Evolutionary conservation across 2,329 filamentous ascomycete genomes (phyloP).

Genomic region (Fusarium sp.): DNA sequence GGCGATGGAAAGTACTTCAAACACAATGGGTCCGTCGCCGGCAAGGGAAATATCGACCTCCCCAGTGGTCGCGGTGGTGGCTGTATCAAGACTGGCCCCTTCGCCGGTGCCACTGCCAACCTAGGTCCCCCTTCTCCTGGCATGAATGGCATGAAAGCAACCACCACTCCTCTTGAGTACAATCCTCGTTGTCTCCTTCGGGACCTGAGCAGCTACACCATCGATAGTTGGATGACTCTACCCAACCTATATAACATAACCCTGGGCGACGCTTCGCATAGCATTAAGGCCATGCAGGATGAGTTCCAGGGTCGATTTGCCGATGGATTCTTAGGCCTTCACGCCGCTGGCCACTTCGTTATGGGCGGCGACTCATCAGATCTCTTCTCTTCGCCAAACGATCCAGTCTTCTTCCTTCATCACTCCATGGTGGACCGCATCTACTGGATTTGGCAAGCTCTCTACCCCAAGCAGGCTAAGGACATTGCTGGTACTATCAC

Average conservation of each 20-base stretch:
- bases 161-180: background rate
- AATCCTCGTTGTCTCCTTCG: conserved; percentile 12
- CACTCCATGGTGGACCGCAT: conserved; percentile 19
- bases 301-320: conserved; percentile 14
- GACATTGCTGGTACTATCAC: conserved; percentile 25
- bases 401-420: conserved; percentile 13
- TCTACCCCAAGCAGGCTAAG: background rate
- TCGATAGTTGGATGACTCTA: conserved; percentile 4
- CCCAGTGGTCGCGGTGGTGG: conserved; percentile 2
- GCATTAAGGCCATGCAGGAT: conserved; percentile 16
- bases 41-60: background rate
- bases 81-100: background rate
- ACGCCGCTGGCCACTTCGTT: conserved; percentile 10
- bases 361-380: conserved; percentile 20
- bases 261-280: background rate
- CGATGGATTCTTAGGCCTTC: conserved; percentile 9
- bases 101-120: conserved; percentile 3
- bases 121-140: conserved; percentile 12
- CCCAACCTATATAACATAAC: conserved; percentile 4
- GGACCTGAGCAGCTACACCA: background rate
- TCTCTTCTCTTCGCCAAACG: conserved; percentile 19
- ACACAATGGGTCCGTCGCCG: conserved; percentile 7
- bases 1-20: conserved; percentile 15
- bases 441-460: conserved; percentile 23
- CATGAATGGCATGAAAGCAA: conserved; percentile 18